Base-by-base conservation (phyloP, 2,329 filamentous ascomycete species). In the Polychaeton citri region DNA sequence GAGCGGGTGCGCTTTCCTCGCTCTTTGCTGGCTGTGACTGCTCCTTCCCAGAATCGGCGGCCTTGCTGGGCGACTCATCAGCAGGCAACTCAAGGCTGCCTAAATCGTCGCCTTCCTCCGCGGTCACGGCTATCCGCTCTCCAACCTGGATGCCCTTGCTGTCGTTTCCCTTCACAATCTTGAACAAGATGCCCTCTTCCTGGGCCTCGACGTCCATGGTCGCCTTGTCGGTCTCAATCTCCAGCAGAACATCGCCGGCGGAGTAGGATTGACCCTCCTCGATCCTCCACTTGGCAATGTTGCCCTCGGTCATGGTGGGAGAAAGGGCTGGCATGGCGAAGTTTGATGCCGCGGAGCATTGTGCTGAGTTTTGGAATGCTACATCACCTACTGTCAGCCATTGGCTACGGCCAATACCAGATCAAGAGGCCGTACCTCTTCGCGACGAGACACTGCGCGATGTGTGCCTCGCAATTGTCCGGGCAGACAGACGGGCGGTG, bases 141-240 rank as follows among this genome's bases (percentile, higher is more conserved):
- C 85, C 85, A 37, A 93, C 84, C 58, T 81, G 71, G 21, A 93
- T 71, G 32, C 66, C 68, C 65, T 92, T 90, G 58, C 71, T 71
- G 36, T 83, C 83, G 54, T 86, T 79, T 30, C 65, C 65, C 54
- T 76, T 66, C 55, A 77, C 73, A 49, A 93, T 88, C 69, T 90
- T 92, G 55, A 86, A 77, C 59, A 93, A 64, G 48, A 88, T 68
- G 30, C 86, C 85, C 54, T 92, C 84, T 31, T 93, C 85, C 63
- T 90, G 85, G 28, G 85, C 85, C 66, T 93, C 86, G 18, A 93
- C 85, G 50, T 93, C 86, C 84, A 93, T 93, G 38, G 83, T 83
- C 38, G 85, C 85, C 69, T 93, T 93, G 62, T 93, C 85, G 40
- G 85, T 93, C 74, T 98, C 90, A 55, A 96, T 94, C 49, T 56